Conservation (phyloP, 108 stramenopile species). For the Cyclotella kingstonii region DNA sequence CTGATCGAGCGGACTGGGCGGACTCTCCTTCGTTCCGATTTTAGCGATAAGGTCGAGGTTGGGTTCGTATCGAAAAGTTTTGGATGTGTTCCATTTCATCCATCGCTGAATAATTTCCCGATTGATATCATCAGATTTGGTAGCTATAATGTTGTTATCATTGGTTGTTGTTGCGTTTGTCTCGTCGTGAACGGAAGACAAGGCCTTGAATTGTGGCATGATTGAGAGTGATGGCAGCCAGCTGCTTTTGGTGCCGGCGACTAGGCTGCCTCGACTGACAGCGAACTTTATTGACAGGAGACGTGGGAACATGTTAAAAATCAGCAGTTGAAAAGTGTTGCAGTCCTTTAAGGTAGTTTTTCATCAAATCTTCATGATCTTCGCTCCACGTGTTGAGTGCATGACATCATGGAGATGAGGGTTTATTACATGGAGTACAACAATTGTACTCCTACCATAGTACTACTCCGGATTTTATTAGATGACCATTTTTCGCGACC, state of each 20-base stretch:
- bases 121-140: conserved; percentile 2
- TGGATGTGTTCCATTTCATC: conserved; percentile 43
- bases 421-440: too few relatives aligned
- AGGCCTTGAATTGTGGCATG: neutral
- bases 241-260: neutral
- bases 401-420: too few relatives aligned
- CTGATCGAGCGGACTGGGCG: conserved; percentile 55
- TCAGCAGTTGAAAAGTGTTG: too few relatives aligned
- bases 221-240: neutral
- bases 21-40: conserved; percentile 23
- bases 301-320: neutral
- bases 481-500: too few relatives aligned
- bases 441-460: too few relatives aligned
- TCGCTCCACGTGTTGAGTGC: too few relatives aligned
- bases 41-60: conserved; percentile 21
- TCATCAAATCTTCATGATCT: too few relatives aligned
- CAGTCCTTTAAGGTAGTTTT: too few relatives aligned
- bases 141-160: neutral
- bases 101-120: conserved; percentile 27
- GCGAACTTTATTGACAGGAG: neutral
- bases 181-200: neutral
- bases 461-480: too few relatives aligned
- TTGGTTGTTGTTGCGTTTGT: neutral
- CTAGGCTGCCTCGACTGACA: neutral
- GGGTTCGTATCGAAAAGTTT: conserved; percentile 32